Conservation (phyloP, 1,284 basidiomycete genomes). For the Apiotrichum porosum region DNA sequence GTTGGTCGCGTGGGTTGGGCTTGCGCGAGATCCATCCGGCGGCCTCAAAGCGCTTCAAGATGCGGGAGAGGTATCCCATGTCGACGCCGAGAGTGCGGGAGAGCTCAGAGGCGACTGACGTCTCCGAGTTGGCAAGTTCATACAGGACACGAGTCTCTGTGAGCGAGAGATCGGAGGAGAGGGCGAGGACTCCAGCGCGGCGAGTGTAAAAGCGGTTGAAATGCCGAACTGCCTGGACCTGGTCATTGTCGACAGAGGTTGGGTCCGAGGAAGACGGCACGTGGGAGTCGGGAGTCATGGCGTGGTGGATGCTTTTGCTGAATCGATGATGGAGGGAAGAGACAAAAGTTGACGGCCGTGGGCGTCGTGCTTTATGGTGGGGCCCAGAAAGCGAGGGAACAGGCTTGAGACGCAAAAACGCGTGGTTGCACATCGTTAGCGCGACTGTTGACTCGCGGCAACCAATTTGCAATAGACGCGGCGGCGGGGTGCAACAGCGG, state of each 20-base stretch:
- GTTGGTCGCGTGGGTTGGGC: constrained; percentile 6
- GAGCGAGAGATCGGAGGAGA: constrained; percentile 6
- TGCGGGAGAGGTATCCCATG: constrained; percentile 14
- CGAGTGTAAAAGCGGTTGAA: constrained; percentile 22
- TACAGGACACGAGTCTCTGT: constrained; percentile 15
- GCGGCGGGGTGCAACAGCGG: too few relatives aligned
- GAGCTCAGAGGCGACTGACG: constrained; percentile 6
- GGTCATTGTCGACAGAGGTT: neutral
- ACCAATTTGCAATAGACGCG: too few relatives aligned
- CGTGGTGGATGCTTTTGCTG: too few relatives aligned
- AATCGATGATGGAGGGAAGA: too few relatives aligned
- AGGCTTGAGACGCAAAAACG: too few relatives aligned
- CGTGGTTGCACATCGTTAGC: too few relatives aligned
- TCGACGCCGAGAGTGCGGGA: constrained; percentile 9
- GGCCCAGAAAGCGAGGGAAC: too few relatives aligned
- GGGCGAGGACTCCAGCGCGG: constrained; percentile 8
- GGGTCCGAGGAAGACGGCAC: too few relatives aligned
- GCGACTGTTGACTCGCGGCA: too few relatives aligned
- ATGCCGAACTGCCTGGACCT: constrained; percentile 12
- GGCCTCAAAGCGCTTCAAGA: constrained; percentile 15
- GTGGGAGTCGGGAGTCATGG: too few relatives aligned
- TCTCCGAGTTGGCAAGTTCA: constrained; percentile 7
- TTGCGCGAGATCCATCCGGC: constrained; percentile 4
- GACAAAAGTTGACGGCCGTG: too few relatives aligned
- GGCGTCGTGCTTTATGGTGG: too few relatives aligned